Evolutionary conservation across 495 filamentous ascomycete species (phyloP), one percentile per base, ranked within the genome.

Genomic region (Monascus purpureus): DNA sequence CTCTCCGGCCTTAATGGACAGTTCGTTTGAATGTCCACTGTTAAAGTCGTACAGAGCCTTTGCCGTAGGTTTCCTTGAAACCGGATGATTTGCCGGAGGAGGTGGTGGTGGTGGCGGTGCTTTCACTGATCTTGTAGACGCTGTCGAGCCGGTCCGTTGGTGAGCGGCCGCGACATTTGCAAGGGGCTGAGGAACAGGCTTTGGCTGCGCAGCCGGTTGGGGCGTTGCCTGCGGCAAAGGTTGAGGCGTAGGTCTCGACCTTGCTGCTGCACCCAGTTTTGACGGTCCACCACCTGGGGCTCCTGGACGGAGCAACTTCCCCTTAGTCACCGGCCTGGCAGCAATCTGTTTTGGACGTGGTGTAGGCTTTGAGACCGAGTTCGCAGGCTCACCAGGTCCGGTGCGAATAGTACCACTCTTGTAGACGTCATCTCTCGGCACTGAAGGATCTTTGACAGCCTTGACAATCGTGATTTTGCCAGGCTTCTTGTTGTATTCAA

Each of bases 401-500:
- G 86, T 93, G 47, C 93, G 92, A 35, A 99, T 76, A 7, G 77
- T 77, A 35, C 81, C 76, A 41, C 82, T 92, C 68, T 99, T 99
- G 65, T 99, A 99, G 42, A 74, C 65, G 48, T 96, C 92, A 25
- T 77, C 72, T 30, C 71, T 52, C 16, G 63, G 55, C n/a, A 74
- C 63, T 8, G 65, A 67, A 4, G 82, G 72, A 47, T 99, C 92
- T 55, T 93, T 94, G 37, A 93, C 46, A 2, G 76, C 80, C 65
- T 96, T 96, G 41, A 99, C 76, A 2, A 69, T 44, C 26, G 83
- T 75, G 45, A 81, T 68, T 63, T 99, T 99, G 20, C 85, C 84
- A 2, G 92, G 92, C 61, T 99, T 99, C 71, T 96, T 99, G 46
- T 87, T 85, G 54, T 90, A 99, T 49, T 95, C 84, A 48, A 99